Evolutionary conservation across 2,329 filamentous ascomycete genomes (phyloP), one percentile per base, ranked within the genome.

Genomic region (Diplodia sapinea): DNA sequence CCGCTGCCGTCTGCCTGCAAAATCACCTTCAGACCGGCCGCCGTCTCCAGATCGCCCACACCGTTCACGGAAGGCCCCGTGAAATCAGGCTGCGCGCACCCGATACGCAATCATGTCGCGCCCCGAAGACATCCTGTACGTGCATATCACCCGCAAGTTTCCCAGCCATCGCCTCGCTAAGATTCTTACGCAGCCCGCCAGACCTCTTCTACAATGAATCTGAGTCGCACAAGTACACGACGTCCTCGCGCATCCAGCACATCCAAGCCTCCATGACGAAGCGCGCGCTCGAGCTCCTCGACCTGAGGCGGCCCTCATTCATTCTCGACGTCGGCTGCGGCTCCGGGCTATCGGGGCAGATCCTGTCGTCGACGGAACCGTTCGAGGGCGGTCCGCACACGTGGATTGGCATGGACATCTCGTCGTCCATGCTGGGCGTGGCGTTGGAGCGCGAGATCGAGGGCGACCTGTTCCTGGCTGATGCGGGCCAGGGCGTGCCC

Each of bases 261-360:
- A 97, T 99, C 74, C 95, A 99, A 80, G 91, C 94, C 0, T 87
- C 89, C 70, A 99, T 99, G 95, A 97, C 95, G 33, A 86, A 93
- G 73, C 91, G 95, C 67, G 95, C 95, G 40, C 91, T 99, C 70
- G 90, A 95, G 76, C 91, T 99, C 17, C 92, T 99, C 74, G 86
- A 92, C 76, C 89, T 99, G 54, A 82, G 85, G 52, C 82, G 84
- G 0, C 92, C 95, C 4, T 96, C 93, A 6, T 82, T 98, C 64
- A 94, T 99, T 76, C 92, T 99, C 77, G 95, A 99, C 78, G 83
- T 98, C n/a, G 95, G 95, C 78, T 98, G 95, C 80, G 95, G 95
- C 75, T 96, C 92, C 72, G 95, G 95, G 15, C 88, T 99, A 26
- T 96, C 92, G 0, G 95, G 95, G 76, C 94, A 97, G 78, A 97